Evolutionary conservation across 2,329 filamentous ascomycete genomes (phyloP).

Genomic region (Nemania serpens): DNA sequence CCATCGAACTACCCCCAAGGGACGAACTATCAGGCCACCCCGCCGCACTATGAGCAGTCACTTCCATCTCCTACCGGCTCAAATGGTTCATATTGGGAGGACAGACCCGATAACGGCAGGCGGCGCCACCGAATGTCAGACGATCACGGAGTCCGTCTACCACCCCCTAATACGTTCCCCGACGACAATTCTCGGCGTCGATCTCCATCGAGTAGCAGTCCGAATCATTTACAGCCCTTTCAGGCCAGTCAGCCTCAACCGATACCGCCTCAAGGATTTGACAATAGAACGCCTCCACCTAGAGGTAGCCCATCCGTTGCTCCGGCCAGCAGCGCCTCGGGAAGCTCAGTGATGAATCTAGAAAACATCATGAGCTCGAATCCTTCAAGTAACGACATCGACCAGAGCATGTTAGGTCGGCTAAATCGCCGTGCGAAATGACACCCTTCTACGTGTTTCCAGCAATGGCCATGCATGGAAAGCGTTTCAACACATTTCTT

Average conservation of each 20-base stretch:
- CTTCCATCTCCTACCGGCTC: constrained; percentile 45
- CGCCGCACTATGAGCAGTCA: constrained; percentile 39
- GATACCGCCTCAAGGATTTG: constrained; percentile 39
- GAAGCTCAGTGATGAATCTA: constrained; percentile 58
- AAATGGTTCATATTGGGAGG: constrained; percentile 44
- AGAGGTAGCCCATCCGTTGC: constrained; percentile 47
- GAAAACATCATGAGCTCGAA: constrained; percentile 53
- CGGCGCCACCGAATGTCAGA: constrained; percentile 45
- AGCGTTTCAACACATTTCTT: background rate
- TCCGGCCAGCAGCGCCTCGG: constrained; percentile 40
- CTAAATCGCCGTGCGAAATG: constrained; percentile 47
- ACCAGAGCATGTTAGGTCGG: constrained; percentile 59
- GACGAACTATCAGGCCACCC: constrained; percentile 25
- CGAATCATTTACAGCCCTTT: constrained; percentile 48
- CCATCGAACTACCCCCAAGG: constrained; percentile 34
- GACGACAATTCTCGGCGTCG: constrained; percentile 57
- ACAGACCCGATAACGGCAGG: constrained; percentile 42
- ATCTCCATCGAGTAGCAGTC: constrained; percentile 58
- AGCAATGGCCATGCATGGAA: background rate
- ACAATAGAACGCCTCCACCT: constrained; percentile 46
- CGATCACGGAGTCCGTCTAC: constrained; percentile 49
- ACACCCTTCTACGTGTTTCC: background rate
- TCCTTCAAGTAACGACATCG: constrained; percentile 54
- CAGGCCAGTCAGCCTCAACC: constrained; percentile 40
- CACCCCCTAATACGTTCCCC: constrained; percentile 49